phyloP scores from a whole-genome alignment of 805 yeast genomes.

The Yarrowia yakushimensis region DNA sequence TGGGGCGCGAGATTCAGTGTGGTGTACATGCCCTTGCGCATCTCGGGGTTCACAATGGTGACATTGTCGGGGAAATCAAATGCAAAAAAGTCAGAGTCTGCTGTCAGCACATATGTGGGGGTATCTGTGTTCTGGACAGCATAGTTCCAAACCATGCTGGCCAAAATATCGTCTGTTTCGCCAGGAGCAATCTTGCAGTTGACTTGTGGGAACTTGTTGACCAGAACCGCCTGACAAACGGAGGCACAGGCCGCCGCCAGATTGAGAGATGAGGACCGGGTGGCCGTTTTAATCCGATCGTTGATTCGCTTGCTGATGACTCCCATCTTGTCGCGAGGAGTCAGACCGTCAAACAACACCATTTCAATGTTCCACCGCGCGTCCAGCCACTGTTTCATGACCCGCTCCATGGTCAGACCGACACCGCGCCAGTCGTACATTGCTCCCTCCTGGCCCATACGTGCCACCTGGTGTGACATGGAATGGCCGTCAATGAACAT shows the following conservation, averaged over 20 bases:
- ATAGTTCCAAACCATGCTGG: background rate
- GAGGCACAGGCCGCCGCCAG: background rate
- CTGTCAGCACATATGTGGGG: background rate
- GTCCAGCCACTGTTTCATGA: background rate
- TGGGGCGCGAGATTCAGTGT: background rate
- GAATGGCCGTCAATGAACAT: conserved; percentile 7
- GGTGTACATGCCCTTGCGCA: background rate
- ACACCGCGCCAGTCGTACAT: background rate
- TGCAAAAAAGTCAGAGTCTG: background rate
- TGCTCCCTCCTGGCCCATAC: background rate
- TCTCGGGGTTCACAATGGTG: background rate
- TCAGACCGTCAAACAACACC: background rate
- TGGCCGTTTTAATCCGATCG: background rate
- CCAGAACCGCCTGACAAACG: background rate
- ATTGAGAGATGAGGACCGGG: background rate
- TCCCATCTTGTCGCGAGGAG: background rate
- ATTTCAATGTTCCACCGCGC: background rate
- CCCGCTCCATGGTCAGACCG: background rate
- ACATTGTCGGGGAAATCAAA: background rate
- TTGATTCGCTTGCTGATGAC: background rate
- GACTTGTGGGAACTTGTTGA: background rate
- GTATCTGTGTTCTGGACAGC: background rate
- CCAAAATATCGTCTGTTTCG: background rate
- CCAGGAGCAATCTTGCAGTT: background rate
- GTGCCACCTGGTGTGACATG: background rate